Evolutionary conservation across 495 filamentous ascomycete genomes (phyloP).

Genomic region (Aspergillus steynii): DNA sequence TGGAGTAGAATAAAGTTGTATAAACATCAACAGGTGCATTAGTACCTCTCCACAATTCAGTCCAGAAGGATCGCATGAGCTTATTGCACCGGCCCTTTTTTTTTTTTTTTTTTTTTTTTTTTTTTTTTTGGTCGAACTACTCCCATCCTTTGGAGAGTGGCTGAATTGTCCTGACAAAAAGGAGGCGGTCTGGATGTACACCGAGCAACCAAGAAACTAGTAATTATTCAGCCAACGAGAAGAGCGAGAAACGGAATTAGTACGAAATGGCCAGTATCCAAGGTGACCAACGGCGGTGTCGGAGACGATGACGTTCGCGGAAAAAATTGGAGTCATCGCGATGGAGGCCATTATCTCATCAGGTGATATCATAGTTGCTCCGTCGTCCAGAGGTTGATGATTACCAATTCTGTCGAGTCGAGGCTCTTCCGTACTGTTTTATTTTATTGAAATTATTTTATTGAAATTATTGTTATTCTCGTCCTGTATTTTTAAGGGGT

Average conservation of each 20-base stretch:
- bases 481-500: no score
- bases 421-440: not conserved
- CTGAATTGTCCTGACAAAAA: not conserved
- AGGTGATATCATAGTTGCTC: no score
- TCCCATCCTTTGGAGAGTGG: not conserved
- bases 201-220: no score
- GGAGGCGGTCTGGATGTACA: not conserved
- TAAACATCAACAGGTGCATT: not conserved
- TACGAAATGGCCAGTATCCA: not conserved
- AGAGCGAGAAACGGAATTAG: constrained; percentile 9
- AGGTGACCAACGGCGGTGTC: constrained; percentile 14
- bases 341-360: not conserved
- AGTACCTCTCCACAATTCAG: not conserved
- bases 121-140: no score
- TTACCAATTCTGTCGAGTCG: constrained; percentile 17
- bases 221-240: constrained; percentile 1
- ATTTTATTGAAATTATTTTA: no score
- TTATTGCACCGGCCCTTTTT: no score
- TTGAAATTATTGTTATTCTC: no score
- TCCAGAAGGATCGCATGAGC: not conserved
- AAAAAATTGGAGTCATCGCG: constrained; percentile 2
- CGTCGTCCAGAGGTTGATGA: constrained; percentile 8
- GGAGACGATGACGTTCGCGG: constrained; percentile 12
- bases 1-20: not conserved
- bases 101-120: no score